Base-by-base conservation (phyloP, 2,329 filamentous ascomycete species). In the Sporothrix mexicana region DNA sequence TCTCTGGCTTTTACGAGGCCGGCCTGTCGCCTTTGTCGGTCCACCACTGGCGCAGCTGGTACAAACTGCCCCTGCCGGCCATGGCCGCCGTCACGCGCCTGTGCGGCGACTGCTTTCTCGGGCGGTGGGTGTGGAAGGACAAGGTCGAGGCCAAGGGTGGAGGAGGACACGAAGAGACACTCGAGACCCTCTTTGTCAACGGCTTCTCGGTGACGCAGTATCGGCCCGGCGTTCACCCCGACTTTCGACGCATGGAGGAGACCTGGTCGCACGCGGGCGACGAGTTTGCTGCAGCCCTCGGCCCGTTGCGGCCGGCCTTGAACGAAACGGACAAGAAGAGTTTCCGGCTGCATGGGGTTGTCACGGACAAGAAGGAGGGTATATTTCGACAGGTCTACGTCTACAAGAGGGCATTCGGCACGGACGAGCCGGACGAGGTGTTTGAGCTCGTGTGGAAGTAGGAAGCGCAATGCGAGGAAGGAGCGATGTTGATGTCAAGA, bases 1-100 rank as follows among this genome's bases (percentile, higher is more conserved):
- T 85, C 25, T 85, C 85, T 1, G 89, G 88, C 0, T 89, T 90
- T 77, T 91, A 89, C 78, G 88, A 91, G 79, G 84, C 85, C 1
- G 87, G 87, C 0, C 79, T 84, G 30, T 80, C 82, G n/a, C 85
- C 87, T 0, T 79, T 90, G 13, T 88, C 85, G 68, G 80, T 91
- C 7, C 88, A 91, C 78, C 88, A 91, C 80, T 90, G 88, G 88
- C 90, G 89, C 78, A 87, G 84, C 13, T 90, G 88, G 87, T 88
- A 88, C 79, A 77, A 82, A 9, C 82, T 81, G 36, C 85, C 85
- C 67, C 82, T 89, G 57, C 82, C 83, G 64, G 82, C 84, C 72
- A 85, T 89, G 80, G 83, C 85, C 45, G 79, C 82, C 53, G 80
- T 88, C 13, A 80, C 83, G 7, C 78, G 83, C 10, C 78, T 88